Evolutionary conservation across 2,329 filamentous ascomycete genomes (phyloP), one percentile per base, ranked within the genome.

Genomic region (Whalleya microplaca): DNA sequence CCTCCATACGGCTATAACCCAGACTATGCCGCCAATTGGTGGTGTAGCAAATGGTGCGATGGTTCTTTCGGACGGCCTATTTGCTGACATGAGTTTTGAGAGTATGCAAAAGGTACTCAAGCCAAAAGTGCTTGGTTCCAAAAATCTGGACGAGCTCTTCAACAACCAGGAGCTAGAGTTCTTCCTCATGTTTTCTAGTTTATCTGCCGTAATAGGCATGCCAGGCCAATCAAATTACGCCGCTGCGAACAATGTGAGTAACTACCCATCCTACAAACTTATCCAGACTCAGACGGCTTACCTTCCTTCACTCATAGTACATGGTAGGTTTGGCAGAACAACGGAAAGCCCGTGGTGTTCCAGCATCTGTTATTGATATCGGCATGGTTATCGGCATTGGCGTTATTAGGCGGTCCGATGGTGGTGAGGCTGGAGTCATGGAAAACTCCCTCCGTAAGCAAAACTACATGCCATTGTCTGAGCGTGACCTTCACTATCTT

Each of bases 401-500:
- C 2, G 54, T 50, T 21, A 27, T 56, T n/a, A 32, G 41, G 2
- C 44, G 47, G 37, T 27, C 18, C 7, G 27, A 41, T 16, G 43
- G 23, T 27, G 23, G 9, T 27, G 23, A 27, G 23, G 23, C 23
- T 9, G 23, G 23, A 4, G 23, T 27, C 23, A 27, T 27, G 23
- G 23, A 27, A 27, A 27, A 4, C 23, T 27, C 32, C 29, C 44
- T 41, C 10, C 20, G 42, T 29, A 40, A 50, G 18, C 18, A 37
- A 3, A 41, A 52, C 27, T 55, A 55, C 45, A 61, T 56, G 40
- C 41, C 42, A 10, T 47, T 59, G 14, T 56, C 58, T 1, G 77
- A 78, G 52, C 51, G 58, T 3, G 75, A 77, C 19, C 62, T 78
- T 16, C 73, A 74, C 55, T 67, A 72, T 6, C 50, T 72, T 18